Percentiles rank a stretch among this genome's conserved stretches.
phyloP scores from a whole-genome alignment of 179 eudicot species.

The Sideroxylon spinosum region DNA sequence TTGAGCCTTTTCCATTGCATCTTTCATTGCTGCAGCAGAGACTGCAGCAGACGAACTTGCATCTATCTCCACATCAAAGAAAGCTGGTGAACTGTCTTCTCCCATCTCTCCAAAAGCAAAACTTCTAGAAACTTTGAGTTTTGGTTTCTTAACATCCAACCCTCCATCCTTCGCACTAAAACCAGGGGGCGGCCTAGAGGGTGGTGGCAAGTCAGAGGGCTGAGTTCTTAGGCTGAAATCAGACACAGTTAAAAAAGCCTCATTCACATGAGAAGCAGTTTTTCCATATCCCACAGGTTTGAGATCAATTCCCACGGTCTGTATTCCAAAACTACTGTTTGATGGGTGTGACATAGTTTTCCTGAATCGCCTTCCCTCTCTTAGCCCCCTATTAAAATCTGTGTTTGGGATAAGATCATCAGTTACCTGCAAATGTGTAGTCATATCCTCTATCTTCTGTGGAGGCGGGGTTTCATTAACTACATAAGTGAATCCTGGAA shows the following conservation, averaged over 20 bases:
- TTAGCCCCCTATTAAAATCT: conserved; percentile 29
- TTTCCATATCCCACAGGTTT: conserved; percentile 28
- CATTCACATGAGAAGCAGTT: conserved; percentile 21
- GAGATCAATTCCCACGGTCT: conserved; percentile 26
- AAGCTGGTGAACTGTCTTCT: conserved; percentile 43
- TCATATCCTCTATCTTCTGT: conserved; percentile 27
- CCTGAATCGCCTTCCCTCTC: conserved; percentile 31
- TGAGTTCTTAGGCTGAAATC: conserved; percentile 51
- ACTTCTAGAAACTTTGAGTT: conserved; percentile 38
- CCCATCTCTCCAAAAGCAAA: conserved; percentile 32
- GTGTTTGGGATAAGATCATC: conserved; percentile 31
- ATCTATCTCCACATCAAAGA: conserved; percentile 68
- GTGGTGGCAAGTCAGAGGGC: conserved; percentile 64
- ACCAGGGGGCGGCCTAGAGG: conserved; percentile 56
- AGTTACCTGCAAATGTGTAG: conserved; percentile 22
- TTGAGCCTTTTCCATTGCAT: conserved; percentile 67
- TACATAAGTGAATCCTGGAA: conserved; percentile 53
- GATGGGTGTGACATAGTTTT: conserved; percentile 35
- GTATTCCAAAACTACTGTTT: conserved; percentile 26
- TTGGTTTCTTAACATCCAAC: conserved; percentile 23
- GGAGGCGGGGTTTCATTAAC: conserved; percentile 36
- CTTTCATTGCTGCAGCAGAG: conserved; percentile 66
- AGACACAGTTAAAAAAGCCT: conserved; percentile 44
- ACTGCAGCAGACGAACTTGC: conserved; percentile 59
- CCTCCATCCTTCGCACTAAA: conserved; percentile 33